These are phyloP conservation scores for Exophiala lecanii-corni DNA, from an alignment of 2,329 filamentous ascomycete genomes.

Conservation along the genomic window DNA sequence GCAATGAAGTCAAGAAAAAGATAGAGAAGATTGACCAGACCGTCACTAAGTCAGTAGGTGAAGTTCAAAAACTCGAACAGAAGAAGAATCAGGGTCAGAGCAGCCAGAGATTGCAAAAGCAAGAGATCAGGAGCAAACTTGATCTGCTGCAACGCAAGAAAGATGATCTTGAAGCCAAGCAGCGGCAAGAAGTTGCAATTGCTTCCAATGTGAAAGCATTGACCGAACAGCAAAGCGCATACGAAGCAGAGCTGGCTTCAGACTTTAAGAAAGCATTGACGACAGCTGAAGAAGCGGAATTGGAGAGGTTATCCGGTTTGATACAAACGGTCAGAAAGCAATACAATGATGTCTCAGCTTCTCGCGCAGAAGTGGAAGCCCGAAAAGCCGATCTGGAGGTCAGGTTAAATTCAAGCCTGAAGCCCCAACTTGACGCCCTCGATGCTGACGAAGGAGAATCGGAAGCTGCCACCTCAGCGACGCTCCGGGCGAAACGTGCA, in stretches of 20 bases:
- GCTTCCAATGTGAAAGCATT: conserved; percentile 71
- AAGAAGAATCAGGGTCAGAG: conserved; percentile 71
- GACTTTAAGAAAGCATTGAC: conserved; percentile 91
- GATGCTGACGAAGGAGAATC: conserved; percentile 68
- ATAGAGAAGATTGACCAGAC: conserved; percentile 80
- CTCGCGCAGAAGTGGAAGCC: conserved; percentile 71
- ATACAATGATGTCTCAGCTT: conserved; percentile 68
- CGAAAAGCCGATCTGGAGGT: conserved; percentile 80
- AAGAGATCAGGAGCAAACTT: conserved; percentile 72
- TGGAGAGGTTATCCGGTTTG: conserved; percentile 64
- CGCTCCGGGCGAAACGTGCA: conserved; percentile 70
- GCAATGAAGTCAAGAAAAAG: conserved; percentile 61
- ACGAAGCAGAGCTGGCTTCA: conserved; percentile 74
- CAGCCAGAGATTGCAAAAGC: conserved; percentile 73
- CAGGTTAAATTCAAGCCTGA: conserved; percentile 82
- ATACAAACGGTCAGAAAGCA: conserved; percentile 72
- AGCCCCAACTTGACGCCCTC: conserved; percentile 81
- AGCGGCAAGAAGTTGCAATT: conserved; percentile 59
- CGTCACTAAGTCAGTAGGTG: conserved; percentile 79
- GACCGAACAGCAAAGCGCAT: conserved; percentile 67
- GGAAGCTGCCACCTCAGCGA: conserved; percentile 50
- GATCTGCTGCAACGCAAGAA: conserved; percentile 68
- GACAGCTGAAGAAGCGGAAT: conserved; percentile 71
- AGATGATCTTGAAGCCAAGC: conserved; percentile 69
- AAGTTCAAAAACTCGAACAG: conserved; percentile 77